phyloP scores from a whole-genome alignment of 2,329 filamentous ascomycete species.

The Paecilomyces sp. region DNA sequence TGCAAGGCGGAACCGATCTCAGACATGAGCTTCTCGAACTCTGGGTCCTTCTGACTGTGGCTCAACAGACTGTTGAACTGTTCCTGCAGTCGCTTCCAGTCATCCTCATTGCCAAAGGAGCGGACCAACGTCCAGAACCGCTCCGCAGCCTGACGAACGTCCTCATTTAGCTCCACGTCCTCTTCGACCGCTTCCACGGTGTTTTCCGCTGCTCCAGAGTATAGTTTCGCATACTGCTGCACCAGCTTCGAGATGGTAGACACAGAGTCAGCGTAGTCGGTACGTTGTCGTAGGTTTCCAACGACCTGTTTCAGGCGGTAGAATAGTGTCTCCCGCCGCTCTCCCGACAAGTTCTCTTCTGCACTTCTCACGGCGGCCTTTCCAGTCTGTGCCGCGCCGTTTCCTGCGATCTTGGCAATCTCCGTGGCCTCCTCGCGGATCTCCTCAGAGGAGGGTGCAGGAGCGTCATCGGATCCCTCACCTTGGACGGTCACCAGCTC shows the following conservation, averaged over 20 bases:
- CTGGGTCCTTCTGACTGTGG: constrained; percentile 68
- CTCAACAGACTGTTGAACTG: constrained; percentile 64
- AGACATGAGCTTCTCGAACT: constrained; percentile 71
- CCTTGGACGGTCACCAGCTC: constrained; percentile 49
- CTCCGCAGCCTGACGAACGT: constrained; percentile 65
- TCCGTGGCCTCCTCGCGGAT: constrained; percentile 52
- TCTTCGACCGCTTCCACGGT: constrained; percentile 60
- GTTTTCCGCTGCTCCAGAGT: constrained; percentile 65
- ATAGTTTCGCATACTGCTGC: constrained; percentile 68
- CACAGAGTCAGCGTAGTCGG: constrained; percentile 81
- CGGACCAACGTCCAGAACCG: constrained; percentile 77
- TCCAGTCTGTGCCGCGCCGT: constrained; percentile 31
- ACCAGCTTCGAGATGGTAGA: constrained; percentile 69
- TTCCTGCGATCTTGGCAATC: constrained; percentile 37
- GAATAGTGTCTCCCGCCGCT: constrained; percentile 66
- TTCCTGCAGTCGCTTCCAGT: constrained; percentile 69
- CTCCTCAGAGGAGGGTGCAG: constrained; percentile 54
- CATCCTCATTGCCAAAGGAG: constrained; percentile 65
- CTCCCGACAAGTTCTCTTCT: constrained; percentile 64
- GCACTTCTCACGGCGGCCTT: constrained; percentile 62
- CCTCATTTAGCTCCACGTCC: constrained; percentile 65
- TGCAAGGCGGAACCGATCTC: constrained; percentile 69
- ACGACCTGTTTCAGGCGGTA: constrained; percentile 72
- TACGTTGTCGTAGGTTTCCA: constrained; percentile 63
- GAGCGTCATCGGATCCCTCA: constrained; percentile 36